phyloP scores from a whole-genome alignment of 2,329 filamentous ascomycete genomes.

The Cercospora sp. region DNA sequence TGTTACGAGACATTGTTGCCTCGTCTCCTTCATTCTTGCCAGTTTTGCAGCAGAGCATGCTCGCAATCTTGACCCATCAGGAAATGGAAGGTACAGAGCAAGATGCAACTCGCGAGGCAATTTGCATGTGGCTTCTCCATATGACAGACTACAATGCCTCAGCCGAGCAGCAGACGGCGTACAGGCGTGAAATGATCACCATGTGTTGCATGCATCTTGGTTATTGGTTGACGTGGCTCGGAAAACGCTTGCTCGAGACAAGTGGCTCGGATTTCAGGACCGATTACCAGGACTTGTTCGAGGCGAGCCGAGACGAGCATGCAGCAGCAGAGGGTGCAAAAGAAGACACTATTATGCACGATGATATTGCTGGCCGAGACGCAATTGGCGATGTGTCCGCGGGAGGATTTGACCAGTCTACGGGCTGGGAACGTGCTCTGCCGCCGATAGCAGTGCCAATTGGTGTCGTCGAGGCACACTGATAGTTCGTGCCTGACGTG shows the following conservation, averaged over 20 bases:
- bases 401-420: not conserved
- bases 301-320: constrained; percentile 33
- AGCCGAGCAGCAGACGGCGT: constrained; percentile 16
- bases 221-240: constrained; percentile 42
- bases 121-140: constrained; percentile 53
- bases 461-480: constrained; percentile 19
- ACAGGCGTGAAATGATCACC: constrained; percentile 27
- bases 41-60: constrained; percentile 44
- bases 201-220: constrained; percentile 42
- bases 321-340: not conserved
- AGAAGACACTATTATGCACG: constrained; percentile 12
- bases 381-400: not conserved
- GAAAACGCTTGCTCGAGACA: constrained; percentile 35
- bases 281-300: constrained; percentile 39
- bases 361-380: not conserved
- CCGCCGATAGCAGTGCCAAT: constrained; percentile 21
- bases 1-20: constrained; percentile 42
- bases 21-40: constrained; percentile 41
- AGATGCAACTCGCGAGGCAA: constrained; percentile 42
- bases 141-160: constrained; percentile 41
- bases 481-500: constrained; percentile 14
- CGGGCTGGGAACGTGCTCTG: constrained; percentile 22
- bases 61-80: constrained; percentile 37
- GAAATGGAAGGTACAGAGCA: constrained; percentile 18
- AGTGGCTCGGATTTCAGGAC: constrained; percentile 29